phyloP scores from a whole-genome alignment of 2,329 filamentous ascomycete genomes.

The Juglanconis juglandina region DNA sequence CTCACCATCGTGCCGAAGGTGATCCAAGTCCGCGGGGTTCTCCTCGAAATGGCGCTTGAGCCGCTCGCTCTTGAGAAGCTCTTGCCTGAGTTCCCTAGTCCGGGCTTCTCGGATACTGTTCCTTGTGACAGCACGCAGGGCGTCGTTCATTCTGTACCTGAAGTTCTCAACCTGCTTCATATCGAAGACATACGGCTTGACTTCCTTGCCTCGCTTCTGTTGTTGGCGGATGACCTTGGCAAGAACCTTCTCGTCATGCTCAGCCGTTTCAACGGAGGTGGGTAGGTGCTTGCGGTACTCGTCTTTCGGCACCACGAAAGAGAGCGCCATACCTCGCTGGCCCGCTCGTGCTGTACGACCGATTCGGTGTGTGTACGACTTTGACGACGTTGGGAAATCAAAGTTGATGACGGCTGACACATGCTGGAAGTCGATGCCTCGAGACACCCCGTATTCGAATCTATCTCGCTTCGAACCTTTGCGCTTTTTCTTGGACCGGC shows the following conservation, averaged over 20 bases:
- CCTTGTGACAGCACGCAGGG: constrained; percentile 82
- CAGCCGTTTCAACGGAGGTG: constrained; percentile 70
- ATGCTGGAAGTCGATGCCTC: constrained; percentile 95
- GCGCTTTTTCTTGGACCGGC: constrained; percentile 62
- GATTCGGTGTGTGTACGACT: constrained; percentile 95
- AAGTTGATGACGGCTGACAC: constrained; percentile 96
- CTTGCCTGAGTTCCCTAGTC: constrained; percentile 80
- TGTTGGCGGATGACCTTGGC: constrained; percentile 78
- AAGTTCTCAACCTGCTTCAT: constrained; percentile 93
- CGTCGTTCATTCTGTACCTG: constrained; percentile 91
- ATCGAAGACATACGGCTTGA: constrained; percentile 91
- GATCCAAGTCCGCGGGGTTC: constrained; percentile 83
- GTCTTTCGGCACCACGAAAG: constrained; percentile 81
- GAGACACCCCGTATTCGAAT: constrained; percentile 83
- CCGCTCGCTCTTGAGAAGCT: constrained; percentile 91
- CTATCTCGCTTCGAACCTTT: constrained; percentile 66
- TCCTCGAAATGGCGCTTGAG: constrained; percentile 95
- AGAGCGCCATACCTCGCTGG: constrained; percentile 90
- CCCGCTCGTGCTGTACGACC: constrained; percentile 89
- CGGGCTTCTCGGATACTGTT: constrained; percentile 88
- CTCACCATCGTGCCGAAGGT: constrained; percentile 87
- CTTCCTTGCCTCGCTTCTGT: constrained; percentile 70
- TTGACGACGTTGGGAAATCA: constrained; percentile 82
- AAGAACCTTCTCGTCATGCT: constrained; percentile 81
- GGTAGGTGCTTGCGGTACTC: constrained; percentile 86